Base-by-base conservation (phyloP, 345 rosid genomes). In the Heritiera fomes region DNA sequence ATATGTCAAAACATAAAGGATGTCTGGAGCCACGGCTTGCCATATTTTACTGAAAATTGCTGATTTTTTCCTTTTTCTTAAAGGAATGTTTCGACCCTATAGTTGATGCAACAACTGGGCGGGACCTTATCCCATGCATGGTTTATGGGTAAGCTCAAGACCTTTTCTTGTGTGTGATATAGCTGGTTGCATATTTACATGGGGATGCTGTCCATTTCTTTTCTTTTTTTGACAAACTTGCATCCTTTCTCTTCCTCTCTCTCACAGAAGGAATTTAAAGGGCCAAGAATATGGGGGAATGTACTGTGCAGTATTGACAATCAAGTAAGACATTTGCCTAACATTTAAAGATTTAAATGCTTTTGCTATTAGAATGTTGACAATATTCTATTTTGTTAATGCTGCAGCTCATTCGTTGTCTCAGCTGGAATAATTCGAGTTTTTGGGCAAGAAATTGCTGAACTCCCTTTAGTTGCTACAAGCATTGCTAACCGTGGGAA, bases 391-490 rank as follows among this genome's bases (percentile, higher is more conserved):
- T 83, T 75, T 79, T 59, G 45, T 40, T 66, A 65, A 69, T 81
- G 43, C 47, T 82, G 69, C 87, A 96, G 99, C 85, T 88, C 88
- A 66, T 88, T 82, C 65, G 93, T 96, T 28, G 98, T 94, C 55
- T 91, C 98, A 1, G 90, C 91, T 55, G 99, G 95, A 82, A 86
- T 93, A n/a, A 69, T 94, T 17, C 84, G 98, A 73, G 85, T 96
- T 47, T 92, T 94, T 82, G 98, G 98, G 80, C 87, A 77, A 74
- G 98, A 96, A 75, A 80, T 90, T 83, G 98, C 99, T 67, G 99
- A 96, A 84, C 90, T 96, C 82, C 99, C 99, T 71, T 81, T 96
- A 77, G 99, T 89, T 78, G 98, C 99, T 30, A 96, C 99, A 49
- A 88, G 91, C 75, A 77, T 82, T 72, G 87, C 87, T 71, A 87